phyloP scores from a whole-genome alignment of 768 basidiomycete genomes.

The Macrocybe gigantea region DNA sequence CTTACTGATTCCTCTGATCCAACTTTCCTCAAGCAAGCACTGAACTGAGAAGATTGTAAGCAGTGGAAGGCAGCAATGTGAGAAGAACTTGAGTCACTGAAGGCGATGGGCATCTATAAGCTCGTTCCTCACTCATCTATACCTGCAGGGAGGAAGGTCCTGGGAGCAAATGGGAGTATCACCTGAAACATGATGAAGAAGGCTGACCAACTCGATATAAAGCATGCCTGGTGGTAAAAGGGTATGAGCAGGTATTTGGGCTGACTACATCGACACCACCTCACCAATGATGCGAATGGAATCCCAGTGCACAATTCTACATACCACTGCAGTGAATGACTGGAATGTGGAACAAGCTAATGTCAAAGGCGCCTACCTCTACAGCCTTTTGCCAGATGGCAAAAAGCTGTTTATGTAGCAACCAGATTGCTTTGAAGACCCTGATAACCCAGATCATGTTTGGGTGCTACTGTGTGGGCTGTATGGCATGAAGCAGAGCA shows the following conservation, averaged over 20 bases:
- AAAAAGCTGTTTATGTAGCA: conserved; percentile 11
- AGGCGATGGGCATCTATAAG: conserved; percentile 22
- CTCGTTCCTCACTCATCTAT: conserved; percentile 12
- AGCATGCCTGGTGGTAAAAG: conserved; percentile 31
- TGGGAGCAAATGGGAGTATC: conserved; percentile 38
- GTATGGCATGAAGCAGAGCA: conserved; percentile 34
- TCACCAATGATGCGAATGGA: conserved; percentile 35
- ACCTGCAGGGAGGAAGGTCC: conserved; percentile 17
- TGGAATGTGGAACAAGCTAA: conserved; percentile 31
- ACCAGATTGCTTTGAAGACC: conserved; percentile 23
- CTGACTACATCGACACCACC: conserved; percentile 33
- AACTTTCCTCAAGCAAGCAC: conserved; percentile 17
- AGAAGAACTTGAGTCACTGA: conserved; percentile 19
- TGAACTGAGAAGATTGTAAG: conserved; percentile 14
- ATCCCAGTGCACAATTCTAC: conserved; percentile 27
- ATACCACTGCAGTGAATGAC: conserved; percentile 23
- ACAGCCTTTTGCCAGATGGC: conserved; percentile 1
- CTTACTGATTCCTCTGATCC: no score
- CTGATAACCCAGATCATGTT: conserved; percentile 16
- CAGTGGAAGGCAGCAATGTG: conserved; percentile 12
- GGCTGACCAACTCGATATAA: conserved; percentile 29
- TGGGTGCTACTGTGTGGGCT: conserved; percentile 19
- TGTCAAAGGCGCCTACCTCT: conserved; percentile 7
- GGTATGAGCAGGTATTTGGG: conserved; percentile 34
- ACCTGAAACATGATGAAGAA: conserved; percentile 27